Percentiles rank a stretch among this genome's conserved stretches.
phyloP scores from a whole-genome alignment of 2,329 filamentous ascomycete genomes.

The Fusarium denticulatum region DNA sequence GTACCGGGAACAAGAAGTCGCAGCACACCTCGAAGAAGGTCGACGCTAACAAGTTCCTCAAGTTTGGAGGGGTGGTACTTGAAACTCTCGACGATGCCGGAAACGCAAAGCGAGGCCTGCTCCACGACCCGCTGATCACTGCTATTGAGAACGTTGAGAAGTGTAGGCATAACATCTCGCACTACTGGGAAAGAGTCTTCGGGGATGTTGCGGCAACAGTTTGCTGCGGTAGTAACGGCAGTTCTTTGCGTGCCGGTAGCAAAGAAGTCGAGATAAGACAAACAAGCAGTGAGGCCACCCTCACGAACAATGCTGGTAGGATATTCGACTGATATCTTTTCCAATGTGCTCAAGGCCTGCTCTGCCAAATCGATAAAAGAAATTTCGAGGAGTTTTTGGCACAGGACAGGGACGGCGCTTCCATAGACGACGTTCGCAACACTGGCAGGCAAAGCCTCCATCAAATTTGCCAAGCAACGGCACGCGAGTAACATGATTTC shows the following conservation, averaged over 20 bases:
- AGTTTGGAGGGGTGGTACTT: slow-evolving; percentile 87
- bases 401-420: slow-evolving; percentile 93
- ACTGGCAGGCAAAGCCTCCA: slow-evolving; percentile 94
- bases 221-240: slow-evolving; percentile 95
- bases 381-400: slow-evolving; percentile 94
- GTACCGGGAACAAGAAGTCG: slow-evolving; percentile 91
- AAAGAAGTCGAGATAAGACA: slow-evolving; percentile 97
- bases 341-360: slow-evolving; percentile 93
- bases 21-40: slow-evolving; percentile 84
- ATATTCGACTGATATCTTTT: slow-evolving; percentile 98
- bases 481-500: slow-evolving; percentile 98
- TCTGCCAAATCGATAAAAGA: slow-evolving; percentile 97
- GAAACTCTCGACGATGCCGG: slow-evolving; percentile 96
- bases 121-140: slow-evolving; percentile 97
- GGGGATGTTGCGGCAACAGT: slow-evolving; percentile 96
- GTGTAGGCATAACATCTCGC: slow-evolving; percentile 93
- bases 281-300: slow-evolving; percentile 92
- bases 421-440: slow-evolving; percentile 97
- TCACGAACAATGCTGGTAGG: slow-evolving; percentile 94
- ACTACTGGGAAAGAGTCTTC: slow-evolving; percentile 93
- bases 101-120: slow-evolving; percentile 94
- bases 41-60: slow-evolving; percentile 90
- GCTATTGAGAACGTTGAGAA: slow-evolving; percentile 89
- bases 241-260: slow-evolving; percentile 96
- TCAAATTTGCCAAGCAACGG: slow-evolving; percentile 93